phyloP scores from a whole-genome alignment of 2,329 filamentous ascomycete genomes.

The Fusarium dimerum region DNA sequence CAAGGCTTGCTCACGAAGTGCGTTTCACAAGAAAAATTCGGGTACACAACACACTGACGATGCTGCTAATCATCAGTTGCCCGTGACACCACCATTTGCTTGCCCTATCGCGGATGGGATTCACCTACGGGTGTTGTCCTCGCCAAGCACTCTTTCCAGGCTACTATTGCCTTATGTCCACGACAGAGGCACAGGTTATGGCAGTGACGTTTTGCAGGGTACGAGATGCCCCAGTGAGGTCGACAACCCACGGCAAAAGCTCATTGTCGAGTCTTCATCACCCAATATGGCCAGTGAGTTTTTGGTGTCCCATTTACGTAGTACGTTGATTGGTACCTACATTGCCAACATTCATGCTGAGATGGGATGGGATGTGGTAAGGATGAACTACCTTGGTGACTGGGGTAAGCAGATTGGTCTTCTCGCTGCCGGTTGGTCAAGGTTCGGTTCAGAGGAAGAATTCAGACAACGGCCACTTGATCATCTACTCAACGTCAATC shows the following conservation, averaged over 20 bases:
- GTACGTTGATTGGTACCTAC: conserved; percentile 71
- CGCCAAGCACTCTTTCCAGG: conserved; percentile 23
- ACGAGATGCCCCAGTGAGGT: conserved; percentile 7
- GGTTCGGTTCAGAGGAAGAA: conserved; percentile 65
- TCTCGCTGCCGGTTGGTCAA: conserved; percentile 65
- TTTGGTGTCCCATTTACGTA: conserved; percentile 67
- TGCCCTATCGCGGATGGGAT: conserved; percentile 27
- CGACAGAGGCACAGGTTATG: conserved; percentile 19
- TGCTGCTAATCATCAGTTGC: conserved; percentile 12
- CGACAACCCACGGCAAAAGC: conserved; percentile 29
- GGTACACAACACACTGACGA: conserved; percentile 8
- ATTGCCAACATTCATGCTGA: conserved; percentile 64
- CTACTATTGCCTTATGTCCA: conserved; percentile 23
- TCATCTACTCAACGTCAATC: conserved; percentile 69
- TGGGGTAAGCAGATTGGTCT: conserved; percentile 72
- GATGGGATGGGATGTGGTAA: conserved; percentile 67
- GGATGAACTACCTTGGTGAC: conserved; percentile 73
- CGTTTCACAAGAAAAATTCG: neutral
- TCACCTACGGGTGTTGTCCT: conserved; percentile 22
- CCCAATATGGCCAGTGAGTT: conserved; percentile 77
- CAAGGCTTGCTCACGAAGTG: conserved; percentile 24
- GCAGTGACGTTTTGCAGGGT: conserved; percentile 22
- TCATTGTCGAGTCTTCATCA: conserved; percentile 72
- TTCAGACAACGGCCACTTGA: conserved; percentile 66
- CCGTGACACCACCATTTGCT: conserved; percentile 20